Evolutionary conservation across 768 basidiomycete species (phyloP).

Genomic region (Calocera cornea): DNA sequence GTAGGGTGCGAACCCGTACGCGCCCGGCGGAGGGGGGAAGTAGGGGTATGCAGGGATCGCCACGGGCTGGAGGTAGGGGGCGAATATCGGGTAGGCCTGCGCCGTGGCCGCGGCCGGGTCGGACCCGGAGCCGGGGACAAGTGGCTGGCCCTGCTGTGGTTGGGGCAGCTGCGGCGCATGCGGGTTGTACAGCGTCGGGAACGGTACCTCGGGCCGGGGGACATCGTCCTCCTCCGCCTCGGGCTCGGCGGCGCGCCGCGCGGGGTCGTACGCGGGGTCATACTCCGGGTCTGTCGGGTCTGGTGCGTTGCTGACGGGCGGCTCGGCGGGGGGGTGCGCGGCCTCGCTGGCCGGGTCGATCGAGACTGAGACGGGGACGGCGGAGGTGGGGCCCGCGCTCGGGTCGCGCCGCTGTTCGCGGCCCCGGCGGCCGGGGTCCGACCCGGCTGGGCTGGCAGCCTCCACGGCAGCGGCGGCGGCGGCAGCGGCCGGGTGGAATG

Average conservation of each 20-base stretch:
- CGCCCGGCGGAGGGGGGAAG: neutral
- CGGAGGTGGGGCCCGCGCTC: too few relatives aligned
- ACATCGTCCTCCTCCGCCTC: constrained; percentile 2
- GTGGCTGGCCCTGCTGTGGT: neutral
- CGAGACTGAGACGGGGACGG: too few relatives aligned
- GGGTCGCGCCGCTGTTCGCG: neutral
- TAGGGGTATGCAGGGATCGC: neutral
- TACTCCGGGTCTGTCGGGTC: neutral
- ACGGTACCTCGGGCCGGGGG: neutral
- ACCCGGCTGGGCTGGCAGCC: neutral
- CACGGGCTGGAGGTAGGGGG: neutral
- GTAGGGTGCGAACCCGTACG: neutral
- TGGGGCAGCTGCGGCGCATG: neutral
- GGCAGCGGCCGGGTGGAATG: too few relatives aligned
- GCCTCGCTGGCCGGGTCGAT: too few relatives aligned
- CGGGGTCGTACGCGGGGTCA: constrained; percentile 6
- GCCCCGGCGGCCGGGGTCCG: neutral
- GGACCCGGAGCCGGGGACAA: neutral
- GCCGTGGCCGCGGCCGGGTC: neutral
- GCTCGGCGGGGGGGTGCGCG: too few relatives aligned
- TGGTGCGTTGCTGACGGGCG: neutral
- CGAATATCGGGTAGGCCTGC: neutral
- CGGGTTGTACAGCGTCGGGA: constrained; percentile 1
- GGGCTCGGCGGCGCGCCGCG: neutral
- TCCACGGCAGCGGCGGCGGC: too few relatives aligned